phyloP scores from a whole-genome alignment of 352 stramenopile genomes.

The Pythium apleroticum region DNA sequence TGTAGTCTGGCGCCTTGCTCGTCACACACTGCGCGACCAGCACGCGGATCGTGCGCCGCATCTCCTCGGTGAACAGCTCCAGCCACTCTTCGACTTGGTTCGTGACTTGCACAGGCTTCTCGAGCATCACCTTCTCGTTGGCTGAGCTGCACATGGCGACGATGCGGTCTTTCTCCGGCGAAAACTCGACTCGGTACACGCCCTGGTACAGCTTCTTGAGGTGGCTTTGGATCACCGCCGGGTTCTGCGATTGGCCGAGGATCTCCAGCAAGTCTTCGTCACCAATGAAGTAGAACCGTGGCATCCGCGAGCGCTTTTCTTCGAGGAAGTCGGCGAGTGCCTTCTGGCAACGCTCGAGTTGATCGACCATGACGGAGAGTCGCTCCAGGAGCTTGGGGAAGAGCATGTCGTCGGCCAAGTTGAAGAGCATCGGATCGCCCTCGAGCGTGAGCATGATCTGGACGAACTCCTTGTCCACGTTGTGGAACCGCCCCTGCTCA shows the following conservation, averaged over 20 bases:
- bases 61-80: constrained; percentile 89
- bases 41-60: constrained; percentile 87
- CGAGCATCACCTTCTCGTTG: constrained; percentile 82
- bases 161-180: constrained; percentile 78
- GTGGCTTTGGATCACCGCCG: constrained; percentile 92
- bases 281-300: constrained; percentile 97
- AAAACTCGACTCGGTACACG: constrained; percentile 91
- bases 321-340: constrained; percentile 94
- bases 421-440: constrained; percentile 91
- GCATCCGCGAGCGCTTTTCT: constrained; percentile 91
- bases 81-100: constrained; percentile 94
- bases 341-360: constrained; percentile 95
- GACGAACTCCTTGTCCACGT: constrained; percentile 93
- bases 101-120: constrained; percentile 84
- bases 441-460: constrained; percentile 92
- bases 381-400: constrained; percentile 86
- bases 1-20: constrained; percentile 82
- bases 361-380: constrained; percentile 87
- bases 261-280: constrained; percentile 97
- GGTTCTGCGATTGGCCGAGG: constrained; percentile 92
- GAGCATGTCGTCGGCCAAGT: constrained; percentile 89
- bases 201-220: constrained; percentile 97
- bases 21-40: constrained; percentile 78
- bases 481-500: constrained; percentile 89
- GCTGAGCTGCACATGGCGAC: constrained; percentile 85